Percentiles rank a stretch among this genome's conserved stretches.
Evolutionary conservation across 2,329 filamentous ascomycete species (phyloP).

Genomic region (Curvularia sp.): DNA sequence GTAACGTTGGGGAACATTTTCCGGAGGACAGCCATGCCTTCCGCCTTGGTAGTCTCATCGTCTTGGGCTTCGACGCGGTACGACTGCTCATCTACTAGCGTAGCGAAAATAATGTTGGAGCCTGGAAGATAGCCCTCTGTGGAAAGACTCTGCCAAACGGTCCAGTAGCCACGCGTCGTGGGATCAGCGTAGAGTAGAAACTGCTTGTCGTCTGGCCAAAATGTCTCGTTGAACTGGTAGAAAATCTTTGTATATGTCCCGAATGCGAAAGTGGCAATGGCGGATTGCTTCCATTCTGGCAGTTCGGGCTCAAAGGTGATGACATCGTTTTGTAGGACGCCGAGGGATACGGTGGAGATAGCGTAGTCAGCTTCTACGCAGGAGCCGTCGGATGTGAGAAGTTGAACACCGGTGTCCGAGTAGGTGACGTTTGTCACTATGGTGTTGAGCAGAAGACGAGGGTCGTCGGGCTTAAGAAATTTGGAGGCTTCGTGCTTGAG

Average conservation of each 20-base stretch:
- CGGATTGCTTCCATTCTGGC: constrained; percentile 68
- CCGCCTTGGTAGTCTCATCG: constrained; percentile 62
- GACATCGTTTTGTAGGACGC: constrained; percentile 68
- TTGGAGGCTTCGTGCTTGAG: constrained; percentile 64
- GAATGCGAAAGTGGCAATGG: constrained; percentile 71
- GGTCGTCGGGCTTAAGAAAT: constrained; percentile 64
- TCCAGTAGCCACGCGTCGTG: constrained; percentile 60
- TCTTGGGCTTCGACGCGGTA: constrained; percentile 66
- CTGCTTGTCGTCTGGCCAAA: constrained; percentile 66
- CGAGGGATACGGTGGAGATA: constrained; percentile 71
- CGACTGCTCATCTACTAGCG: constrained; percentile 64
- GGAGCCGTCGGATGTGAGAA: constrained; percentile 61
- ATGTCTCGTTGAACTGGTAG: constrained; percentile 70
- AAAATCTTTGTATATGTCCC: constrained; percentile 78
- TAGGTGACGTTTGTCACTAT: constrained; percentile 64
- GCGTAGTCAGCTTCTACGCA: constrained; percentile 68
- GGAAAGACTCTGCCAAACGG: constrained; percentile 70
- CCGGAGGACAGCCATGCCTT: constrained; percentile 65
- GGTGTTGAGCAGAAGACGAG: constrained; percentile 65
- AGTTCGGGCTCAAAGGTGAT: constrained; percentile 66
- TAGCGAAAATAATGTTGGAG: constrained; percentile 71
- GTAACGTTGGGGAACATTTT: constrained; percentile 66
- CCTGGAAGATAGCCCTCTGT: constrained; percentile 64
- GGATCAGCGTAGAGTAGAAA: constrained; percentile 63
- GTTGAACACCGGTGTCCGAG: constrained; percentile 59